Evolutionary conservation across 495 filamentous ascomycete species (phyloP), one percentile per base, ranked within the genome.

Genomic region (Aspergillus conjunctus): DNA sequence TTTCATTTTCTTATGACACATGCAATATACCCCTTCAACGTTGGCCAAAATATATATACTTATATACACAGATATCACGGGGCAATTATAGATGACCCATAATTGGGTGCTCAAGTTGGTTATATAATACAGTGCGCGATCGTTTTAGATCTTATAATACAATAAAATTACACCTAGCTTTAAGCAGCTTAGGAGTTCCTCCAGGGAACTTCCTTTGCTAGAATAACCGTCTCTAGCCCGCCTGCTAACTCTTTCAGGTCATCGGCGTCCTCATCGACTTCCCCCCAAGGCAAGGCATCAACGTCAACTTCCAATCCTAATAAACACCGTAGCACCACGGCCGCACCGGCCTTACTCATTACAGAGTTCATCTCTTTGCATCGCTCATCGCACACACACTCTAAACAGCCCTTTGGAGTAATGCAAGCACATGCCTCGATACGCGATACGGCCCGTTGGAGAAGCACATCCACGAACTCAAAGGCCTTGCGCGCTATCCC

Each of bases 401-500:
- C 94, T 17, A 92, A 72, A 76, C 94, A 98, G 0, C 94, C 94
- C 61, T 85, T 82, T 6, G 77, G 74, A 31, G 64, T 69, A 12
- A 81, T 67, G 68, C 87, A 89, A 49, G 82, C 72, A 68, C 94
- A 98, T 15, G 76, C 79, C 71, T 86, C 85, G 6, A 98, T 87
- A 21, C 93, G 81, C 57, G 86, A 80, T n/a, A 93, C 81, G 7
- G 93, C 93, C 60, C 91, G 88, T 33, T 78, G 74, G 10, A 98
- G 81, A 41, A 97, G 72, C 41, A 89, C 64, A 64, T 96, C 91
- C 20, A 96, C 79, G 67, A 95, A 95, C 69, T 97, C 92, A 66
- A 97, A 97, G 1, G 92, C 93, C 71, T 96, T 97, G 31, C 84
- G 88, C 51, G 88, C 89, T 60, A 97, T 93, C 5, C 94, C 95